phyloP scores from a whole-genome alignment of 1,284 basidiomycete species.

The Rhizoctonia solani region DNA sequence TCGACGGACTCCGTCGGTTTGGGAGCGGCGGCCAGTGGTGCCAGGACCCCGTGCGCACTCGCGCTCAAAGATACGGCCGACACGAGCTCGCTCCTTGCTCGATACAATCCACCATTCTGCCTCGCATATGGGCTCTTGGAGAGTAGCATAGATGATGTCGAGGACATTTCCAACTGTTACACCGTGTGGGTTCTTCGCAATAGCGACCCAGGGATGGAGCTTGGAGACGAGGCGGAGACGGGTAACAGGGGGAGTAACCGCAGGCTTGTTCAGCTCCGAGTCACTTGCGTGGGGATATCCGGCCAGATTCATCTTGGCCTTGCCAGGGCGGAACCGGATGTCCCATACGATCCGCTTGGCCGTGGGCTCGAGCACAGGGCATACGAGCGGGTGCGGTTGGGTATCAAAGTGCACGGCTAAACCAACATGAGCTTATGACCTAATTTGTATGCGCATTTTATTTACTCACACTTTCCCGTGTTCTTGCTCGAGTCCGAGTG shows the following conservation, averaged over 20 bases:
- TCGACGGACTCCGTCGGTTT: conserved; percentile 34
- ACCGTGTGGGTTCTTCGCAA: conserved; percentile 32
- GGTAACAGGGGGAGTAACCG: conserved; percentile 21
- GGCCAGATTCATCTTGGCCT: conserved; percentile 23
- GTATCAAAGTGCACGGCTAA: conserved; percentile 23
- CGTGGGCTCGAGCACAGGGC: not conserved
- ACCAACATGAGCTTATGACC: not conserved
- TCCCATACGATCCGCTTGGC: conserved; percentile 27
- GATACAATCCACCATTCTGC: conserved; percentile 38
- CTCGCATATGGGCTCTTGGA: conserved; percentile 35
- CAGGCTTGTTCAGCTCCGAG: conserved; percentile 29
- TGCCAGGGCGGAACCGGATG: conserved; percentile 21
- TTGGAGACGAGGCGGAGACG: conserved; percentile 34
- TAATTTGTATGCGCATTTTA: not conserved
- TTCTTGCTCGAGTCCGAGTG: conserved; percentile 26
- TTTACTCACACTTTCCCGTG: conserved; percentile 26
- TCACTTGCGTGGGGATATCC: conserved; percentile 26
- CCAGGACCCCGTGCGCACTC: conserved; percentile 29
- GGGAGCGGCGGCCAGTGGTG: conserved; percentile 20
- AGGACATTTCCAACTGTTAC: conserved; percentile 35
- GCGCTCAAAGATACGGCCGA: conserved; percentile 29
- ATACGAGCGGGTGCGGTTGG: conserved; percentile 27
- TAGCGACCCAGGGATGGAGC: conserved; percentile 34
- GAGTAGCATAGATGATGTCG: conserved; percentile 32
- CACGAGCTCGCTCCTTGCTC: conserved; percentile 33